Percentiles rank a stretch among this genome's conserved stretches.
These are phyloP conservation scores for Huiozyma sinensis DNA, from an alignment of 805 yeast genomes.

Conservation along the genomic window DNA sequence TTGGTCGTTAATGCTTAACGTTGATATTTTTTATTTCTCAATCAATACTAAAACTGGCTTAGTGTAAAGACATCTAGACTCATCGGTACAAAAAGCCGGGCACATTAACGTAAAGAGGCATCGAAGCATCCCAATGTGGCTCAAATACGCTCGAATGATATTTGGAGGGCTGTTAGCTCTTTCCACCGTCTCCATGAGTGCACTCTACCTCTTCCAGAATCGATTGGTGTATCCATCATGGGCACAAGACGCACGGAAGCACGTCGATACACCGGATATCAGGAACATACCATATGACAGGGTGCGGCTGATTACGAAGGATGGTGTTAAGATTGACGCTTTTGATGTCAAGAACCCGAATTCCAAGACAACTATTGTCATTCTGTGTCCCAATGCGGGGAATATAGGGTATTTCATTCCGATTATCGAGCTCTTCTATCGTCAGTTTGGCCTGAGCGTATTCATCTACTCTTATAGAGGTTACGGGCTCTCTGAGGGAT, in stretches of 20 bases:
- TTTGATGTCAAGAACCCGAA: slow-evolving; percentile 34
- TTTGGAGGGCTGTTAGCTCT: slow-evolving; percentile 35
- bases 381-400: slow-evolving; percentile 90
- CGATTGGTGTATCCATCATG: slow-evolving; percentile 74
- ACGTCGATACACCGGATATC: slow-evolving; percentile 68
- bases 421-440: slow-evolving; percentile 58
- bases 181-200: slow-evolving; percentile 36
- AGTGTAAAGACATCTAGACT: no score
- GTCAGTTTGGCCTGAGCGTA: slow-evolving; percentile 59
- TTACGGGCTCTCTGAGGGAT: slow-evolving; percentile 73
- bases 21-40: no score
- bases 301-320: slow-evolving; percentile 50
- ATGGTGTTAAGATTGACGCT: slow-evolving; percentile 58
- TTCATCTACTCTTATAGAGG: slow-evolving; percentile 85
- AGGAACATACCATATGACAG: slow-evolving; percentile 58
- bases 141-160: slow-evolving; percentile 27
- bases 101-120: neutral
- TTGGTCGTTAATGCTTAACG: no score
- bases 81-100: no score
- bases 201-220: slow-evolving; percentile 52
- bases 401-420: slow-evolving; percentile 89
- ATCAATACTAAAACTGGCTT: no score
- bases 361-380: slow-evolving; percentile 51
- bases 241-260: slow-evolving; percentile 59
- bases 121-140: slow-evolving; percentile 3